Evolutionary conservation across 345 rosid genomes (phyloP).

Genomic region (Salix purpurea): DNA sequence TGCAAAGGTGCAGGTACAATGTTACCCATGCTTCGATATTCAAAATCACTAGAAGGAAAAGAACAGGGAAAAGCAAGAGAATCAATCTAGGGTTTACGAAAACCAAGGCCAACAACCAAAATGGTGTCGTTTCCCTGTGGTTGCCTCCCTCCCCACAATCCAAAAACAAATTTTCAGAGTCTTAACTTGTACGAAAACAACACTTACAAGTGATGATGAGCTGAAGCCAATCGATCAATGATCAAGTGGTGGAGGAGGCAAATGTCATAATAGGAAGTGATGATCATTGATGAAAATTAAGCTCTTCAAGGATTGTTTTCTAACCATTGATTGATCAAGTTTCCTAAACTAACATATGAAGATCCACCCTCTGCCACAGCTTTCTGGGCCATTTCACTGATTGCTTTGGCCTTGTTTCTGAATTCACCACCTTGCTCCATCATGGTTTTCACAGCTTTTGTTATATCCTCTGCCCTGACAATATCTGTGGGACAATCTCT

Average conservation of each 20-base stretch:
- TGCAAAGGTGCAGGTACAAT: no score
- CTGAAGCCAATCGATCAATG: no score
- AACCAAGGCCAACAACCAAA: not conserved
- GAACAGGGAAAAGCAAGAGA: not conserved
- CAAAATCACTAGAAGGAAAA: not conserved
- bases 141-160: not conserved
- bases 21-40: not conserved
- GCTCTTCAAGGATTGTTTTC: not conserved
- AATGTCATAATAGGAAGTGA: not conserved
- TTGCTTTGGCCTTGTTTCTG: conserved; percentile 30
- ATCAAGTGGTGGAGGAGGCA: no score
- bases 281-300: not conserved
- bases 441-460: conserved; percentile 27
- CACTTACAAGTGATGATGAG: no score
- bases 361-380: conserved; percentile 40
- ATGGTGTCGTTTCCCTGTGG: not conserved
- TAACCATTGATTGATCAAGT: not conserved
- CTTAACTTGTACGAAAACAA: no score
- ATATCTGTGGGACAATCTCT: not conserved
- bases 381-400: conserved; percentile 22
- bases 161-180: no score
- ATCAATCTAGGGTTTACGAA: not conserved
- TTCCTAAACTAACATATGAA: not conserved
- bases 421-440: conserved; percentile 30
- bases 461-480: conserved; percentile 30